Base-by-base conservation (phyloP, 345 rosid genomes). In the Hypericum androsaemum region DNA sequence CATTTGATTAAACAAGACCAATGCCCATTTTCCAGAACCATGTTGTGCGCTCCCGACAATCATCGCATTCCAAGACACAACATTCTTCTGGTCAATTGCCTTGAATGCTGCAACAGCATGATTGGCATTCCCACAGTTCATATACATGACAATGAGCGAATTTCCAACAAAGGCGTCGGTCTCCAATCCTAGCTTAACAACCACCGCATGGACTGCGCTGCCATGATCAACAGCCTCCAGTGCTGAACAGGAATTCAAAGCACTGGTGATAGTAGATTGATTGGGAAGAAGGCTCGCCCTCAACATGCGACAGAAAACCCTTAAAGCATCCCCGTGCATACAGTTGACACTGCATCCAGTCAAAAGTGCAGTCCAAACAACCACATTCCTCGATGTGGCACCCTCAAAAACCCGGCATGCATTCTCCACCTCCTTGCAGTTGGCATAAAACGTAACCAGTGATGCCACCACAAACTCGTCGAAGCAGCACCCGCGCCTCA, bases 31-130 rank as follows among this genome's bases (percentile, higher is more conserved):
- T 12, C 83, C 84, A 52, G 4, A 64, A 12, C 95, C 97, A 57
- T 88, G 90, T 53, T 80, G 84, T 8, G 94, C 79, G 41, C 81
- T 75, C 46, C 90, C 79, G 47, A 75, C 75, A 54, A 74, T 77
- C 10, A 81, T 62, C 9, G 90, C 71, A 62, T 84, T 84, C 88
- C 88, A 84, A 0, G 94, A 80, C 13, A 88, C 88, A 5, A 52
- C 58, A 56, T 80, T 79, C 66, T 74, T 82, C 46, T 51, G 56
- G 13, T 36, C 35, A 47, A 80, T 72, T 36, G 39, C 64, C 56
- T 7, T 71, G 58, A 88, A 88, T 59, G 47, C 76, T 52, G 55
- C 62, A 16, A 75, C 11, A 8, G 80, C 80, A 61, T 79, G 74
- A 11, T 60, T 54, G 12, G 74, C 13, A 11, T 60, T 64, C 39